Percentiles rank a stretch among this genome's conserved stretches.
phyloP scores from a whole-genome alignment of 495 filamentous ascomycete species.

The Podospora anserina region DNA sequence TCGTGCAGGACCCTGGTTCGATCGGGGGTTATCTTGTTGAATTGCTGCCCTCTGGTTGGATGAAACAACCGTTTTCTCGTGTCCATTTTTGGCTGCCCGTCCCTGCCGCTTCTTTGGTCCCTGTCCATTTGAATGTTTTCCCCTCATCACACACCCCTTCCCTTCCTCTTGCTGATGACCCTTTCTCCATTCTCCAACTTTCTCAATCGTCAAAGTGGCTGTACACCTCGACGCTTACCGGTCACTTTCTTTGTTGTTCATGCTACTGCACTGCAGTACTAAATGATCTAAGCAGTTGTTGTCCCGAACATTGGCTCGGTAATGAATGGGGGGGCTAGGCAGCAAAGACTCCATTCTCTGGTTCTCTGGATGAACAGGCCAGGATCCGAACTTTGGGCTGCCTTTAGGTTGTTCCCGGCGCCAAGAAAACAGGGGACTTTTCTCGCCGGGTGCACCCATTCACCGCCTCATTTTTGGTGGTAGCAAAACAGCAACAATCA shows the following conservation, averaged over 20 bases:
- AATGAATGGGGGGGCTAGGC: neutral
- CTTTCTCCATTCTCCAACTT: conserved; percentile 1
- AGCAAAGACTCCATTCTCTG: neutral
- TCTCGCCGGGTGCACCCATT: neutral
- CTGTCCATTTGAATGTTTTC: conserved; percentile 13
- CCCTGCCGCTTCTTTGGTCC: conserved; percentile 19
- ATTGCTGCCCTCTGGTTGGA: conserved; percentile 39
- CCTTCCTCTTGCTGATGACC: neutral
- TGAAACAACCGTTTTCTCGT: conserved; percentile 52
- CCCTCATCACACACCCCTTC: neutral
- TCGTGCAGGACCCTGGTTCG: conserved; percentile 28
- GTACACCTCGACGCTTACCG: neutral
- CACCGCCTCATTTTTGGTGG: neutral
- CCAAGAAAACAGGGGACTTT: neutral
- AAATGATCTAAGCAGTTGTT: neutral
- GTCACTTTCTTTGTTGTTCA: neutral
- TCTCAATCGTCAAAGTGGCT: neutral
- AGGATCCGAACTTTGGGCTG: conserved; percentile 4
- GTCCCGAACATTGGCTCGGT: neutral
- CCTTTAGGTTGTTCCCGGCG: neutral
- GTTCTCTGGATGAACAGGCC: neutral
- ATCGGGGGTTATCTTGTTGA: conserved; percentile 20
- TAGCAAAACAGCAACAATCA: neutral
- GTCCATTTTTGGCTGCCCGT: conserved; percentile 48
- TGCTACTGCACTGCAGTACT: neutral